Percentiles rank a stretch among this genome's conserved stretches.
phyloP scores from a whole-genome alignment of 139 green algal genomes.

The Closterium sp. region DNA sequence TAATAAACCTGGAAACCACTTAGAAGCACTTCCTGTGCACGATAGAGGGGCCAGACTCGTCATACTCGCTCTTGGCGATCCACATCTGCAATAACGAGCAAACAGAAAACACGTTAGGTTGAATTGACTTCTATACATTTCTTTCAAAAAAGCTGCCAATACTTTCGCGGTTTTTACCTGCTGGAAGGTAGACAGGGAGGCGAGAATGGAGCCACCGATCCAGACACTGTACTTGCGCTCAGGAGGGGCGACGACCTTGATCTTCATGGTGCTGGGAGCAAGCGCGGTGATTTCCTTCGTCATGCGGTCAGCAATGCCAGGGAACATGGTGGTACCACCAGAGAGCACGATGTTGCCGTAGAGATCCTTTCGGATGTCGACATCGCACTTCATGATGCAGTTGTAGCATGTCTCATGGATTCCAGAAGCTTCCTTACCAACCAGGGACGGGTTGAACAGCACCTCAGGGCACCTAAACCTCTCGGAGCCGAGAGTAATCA shows the following conservation, averaged over 20 bases:
- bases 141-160: no score
- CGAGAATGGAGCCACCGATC: conserved; percentile 64
- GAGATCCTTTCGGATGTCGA: conserved; percentile 57
- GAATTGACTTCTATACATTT: no score
- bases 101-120: background rate
- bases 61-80: conserved; percentile 93
- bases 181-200: conserved; percentile 63
- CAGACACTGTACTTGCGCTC: conserved; percentile 64
- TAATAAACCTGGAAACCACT: background rate
- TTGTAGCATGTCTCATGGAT: conserved; percentile 58
- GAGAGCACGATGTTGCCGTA: conserved; percentile 60
- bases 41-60: conserved; percentile 93
- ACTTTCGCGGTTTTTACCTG: conserved; percentile 36
- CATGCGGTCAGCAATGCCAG: conserved; percentile 54
- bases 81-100: conserved; percentile 68
- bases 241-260: conserved; percentile 60
- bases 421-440: conserved; percentile 58
- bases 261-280: conserved; percentile 56
- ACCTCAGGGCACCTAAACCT: conserved; percentile 58
- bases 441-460: conserved; percentile 54
- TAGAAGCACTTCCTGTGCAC: conserved; percentile 98
- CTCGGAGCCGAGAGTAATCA: conserved; percentile 62
- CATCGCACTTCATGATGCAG: conserved; percentile 63
- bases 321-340: conserved; percentile 61
- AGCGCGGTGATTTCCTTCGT: conserved; percentile 55